phyloP scores from a whole-genome alignment of 2,329 filamentous ascomycete species.

The Volutella citrinella region DNA sequence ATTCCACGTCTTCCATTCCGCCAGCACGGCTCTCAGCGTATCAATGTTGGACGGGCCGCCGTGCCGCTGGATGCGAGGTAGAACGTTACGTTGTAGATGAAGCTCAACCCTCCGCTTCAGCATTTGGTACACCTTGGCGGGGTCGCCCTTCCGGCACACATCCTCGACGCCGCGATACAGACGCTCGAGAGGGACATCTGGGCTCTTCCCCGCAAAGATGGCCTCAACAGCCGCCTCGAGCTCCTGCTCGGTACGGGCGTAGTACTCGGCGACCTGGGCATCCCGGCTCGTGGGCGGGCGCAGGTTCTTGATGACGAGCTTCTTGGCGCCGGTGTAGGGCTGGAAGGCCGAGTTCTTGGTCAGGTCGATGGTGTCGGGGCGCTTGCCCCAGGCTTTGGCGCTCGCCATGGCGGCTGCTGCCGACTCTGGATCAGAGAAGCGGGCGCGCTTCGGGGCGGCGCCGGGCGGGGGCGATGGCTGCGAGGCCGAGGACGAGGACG shows the following conservation, averaged over 20 bases:
- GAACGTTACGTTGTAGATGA: constrained; percentile 63
- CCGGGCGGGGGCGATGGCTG: constrained; percentile 14
- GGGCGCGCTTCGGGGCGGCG: constrained; percentile 30
- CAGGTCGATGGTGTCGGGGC: constrained; percentile 36
- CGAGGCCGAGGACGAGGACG: constrained; percentile 18
- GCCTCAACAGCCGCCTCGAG: constrained; percentile 69
- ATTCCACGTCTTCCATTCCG: constrained; percentile 75
- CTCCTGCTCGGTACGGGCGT: constrained; percentile 70
- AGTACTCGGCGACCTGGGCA: constrained; percentile 71
- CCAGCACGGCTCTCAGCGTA: constrained; percentile 54
- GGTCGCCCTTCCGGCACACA: constrained; percentile 75
- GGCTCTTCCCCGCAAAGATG: constrained; percentile 65
- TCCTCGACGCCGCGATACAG: constrained; percentile 91
- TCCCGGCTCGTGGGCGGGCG: constrained; percentile 55
- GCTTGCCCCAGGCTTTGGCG: constrained; percentile 38
- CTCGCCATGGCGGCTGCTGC: constrained; percentile 30
- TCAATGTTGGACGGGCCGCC: constrained; percentile 57
- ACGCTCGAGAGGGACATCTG: constrained; percentile 76
- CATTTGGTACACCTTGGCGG: constrained; percentile 63
- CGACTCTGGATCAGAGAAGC: constrained; percentile 24
- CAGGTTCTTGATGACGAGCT: constrained; percentile 91
- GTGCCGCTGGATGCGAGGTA: constrained; percentile 50
- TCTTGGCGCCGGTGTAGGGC: constrained; percentile 74
- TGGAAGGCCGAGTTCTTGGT: constrained; percentile 53
- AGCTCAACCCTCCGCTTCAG: constrained; percentile 64